These are phyloP conservation scores for Omphalea diandra DNA, from an alignment of 441 rosid genomes.

Conservation along the genomic window DNA sequence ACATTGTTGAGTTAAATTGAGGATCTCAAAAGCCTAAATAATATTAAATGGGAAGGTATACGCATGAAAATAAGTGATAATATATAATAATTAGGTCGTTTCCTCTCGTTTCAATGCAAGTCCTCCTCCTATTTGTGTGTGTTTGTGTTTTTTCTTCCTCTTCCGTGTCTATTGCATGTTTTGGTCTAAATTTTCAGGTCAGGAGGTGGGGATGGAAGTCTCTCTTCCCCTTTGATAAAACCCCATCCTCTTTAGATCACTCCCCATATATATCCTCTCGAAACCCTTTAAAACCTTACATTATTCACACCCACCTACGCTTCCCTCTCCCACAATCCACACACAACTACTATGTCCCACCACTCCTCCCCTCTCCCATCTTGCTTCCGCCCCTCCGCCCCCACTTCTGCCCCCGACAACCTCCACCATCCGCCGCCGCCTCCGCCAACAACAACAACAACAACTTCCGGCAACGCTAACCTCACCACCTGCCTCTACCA, in stretches of 20 bases:
- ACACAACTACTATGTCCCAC: conserved; percentile 46
- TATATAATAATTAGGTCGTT: no score
- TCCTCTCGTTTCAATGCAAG: background rate
- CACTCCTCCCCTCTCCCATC: conserved; percentile 48
- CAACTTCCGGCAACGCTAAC: conserved; percentile 54
- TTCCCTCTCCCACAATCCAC: background rate
- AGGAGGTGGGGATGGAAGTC: no score
- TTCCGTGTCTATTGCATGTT: background rate
- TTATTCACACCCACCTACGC: background rate
- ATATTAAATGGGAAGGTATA: no score
- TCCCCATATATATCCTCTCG: background rate
- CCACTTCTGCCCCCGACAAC: conserved; percentile 21
- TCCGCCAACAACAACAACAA: conserved; percentile 32
- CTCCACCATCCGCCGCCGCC: conserved; percentile 28
- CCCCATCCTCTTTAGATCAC: no score
- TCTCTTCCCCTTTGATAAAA: background rate
- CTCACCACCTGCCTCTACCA: conserved; percentile 71
- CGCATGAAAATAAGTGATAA: no score
- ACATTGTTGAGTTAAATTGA: no score
- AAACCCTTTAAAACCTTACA: conserved; percentile 20
- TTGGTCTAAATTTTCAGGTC: conserved; percentile 3
- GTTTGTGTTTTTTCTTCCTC: no score
- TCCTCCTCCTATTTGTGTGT: no score
- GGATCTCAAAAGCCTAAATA: no score
- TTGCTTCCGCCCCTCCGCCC: conserved; percentile 58